Percentiles rank a stretch among this genome's conserved stretches.
phyloP scores from a whole-genome alignment of 768 basidiomycete genomes.

The Antrodiella citrinella region DNA sequence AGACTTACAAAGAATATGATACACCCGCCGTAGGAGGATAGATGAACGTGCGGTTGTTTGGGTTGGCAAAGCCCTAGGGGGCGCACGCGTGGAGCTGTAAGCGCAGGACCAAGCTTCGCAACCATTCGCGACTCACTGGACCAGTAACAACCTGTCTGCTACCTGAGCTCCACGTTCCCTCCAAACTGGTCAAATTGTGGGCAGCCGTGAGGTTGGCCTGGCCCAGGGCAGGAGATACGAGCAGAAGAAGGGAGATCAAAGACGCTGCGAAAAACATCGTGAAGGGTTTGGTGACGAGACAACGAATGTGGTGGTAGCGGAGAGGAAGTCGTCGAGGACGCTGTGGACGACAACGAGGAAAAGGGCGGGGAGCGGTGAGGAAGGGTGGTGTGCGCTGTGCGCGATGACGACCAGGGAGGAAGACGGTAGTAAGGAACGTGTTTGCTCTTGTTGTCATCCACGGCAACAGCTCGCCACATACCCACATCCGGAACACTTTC shows the following conservation, averaged over 20 bases:
- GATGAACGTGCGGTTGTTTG: slow-evolving; percentile 70
- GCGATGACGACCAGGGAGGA: slow-evolving; percentile 13
- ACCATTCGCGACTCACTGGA: slow-evolving; percentile 46
- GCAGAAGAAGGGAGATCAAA: slow-evolving; percentile 22
- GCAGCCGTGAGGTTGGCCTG: slow-evolving; percentile 30
- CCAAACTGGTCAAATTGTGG: slow-evolving; percentile 64
- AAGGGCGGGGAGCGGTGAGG: slow-evolving; percentile 11
- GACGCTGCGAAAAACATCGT: slow-evolving; percentile 18
- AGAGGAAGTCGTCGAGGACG: slow-evolving; percentile 5
- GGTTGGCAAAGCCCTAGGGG: slow-evolving; percentile 74
- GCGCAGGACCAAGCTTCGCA: not conserved
- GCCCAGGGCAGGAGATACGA: slow-evolving; percentile 21
- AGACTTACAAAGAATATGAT: slow-evolving; percentile 79
- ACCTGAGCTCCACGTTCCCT: slow-evolving; percentile 85
- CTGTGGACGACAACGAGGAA: slow-evolving; percentile 11
- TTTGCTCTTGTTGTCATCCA: slow-evolving; percentile 17
- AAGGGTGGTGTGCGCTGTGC: slow-evolving; percentile 8
- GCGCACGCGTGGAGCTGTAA: slow-evolving; percentile 8
- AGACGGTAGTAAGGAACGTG: slow-evolving; percentile 16
- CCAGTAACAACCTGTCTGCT: slow-evolving; percentile 74
- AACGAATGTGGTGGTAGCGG: not conserved
- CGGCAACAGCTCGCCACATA: too few species aligned
- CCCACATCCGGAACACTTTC: too few species aligned
- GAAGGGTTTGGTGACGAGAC: not conserved
- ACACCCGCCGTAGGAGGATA: slow-evolving; percentile 86